Base-by-base conservation (phyloP, 2,329 filamentous ascomycete species). In the Colletotrichum truncatum region DNA sequence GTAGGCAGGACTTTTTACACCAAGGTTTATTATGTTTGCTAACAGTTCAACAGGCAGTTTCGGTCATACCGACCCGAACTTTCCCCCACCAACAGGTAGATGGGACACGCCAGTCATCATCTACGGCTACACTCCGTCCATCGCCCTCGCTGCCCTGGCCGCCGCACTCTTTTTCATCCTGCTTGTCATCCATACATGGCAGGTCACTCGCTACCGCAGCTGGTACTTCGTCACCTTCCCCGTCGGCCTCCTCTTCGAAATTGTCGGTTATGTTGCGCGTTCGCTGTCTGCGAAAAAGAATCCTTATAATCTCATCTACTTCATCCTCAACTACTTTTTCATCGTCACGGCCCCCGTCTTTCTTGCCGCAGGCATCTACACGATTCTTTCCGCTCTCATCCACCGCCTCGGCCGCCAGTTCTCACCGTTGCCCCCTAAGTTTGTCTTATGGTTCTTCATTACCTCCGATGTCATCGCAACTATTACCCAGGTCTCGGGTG, bases 311-410 rank as follows among this genome's bases (percentile, higher is more conserved):
- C 77, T 87, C 14, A 74, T 82, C 36, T 87, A 82, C 76, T 88
- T 88, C 68, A 84, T 88, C 38, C 74, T 86, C 46, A 84, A 87
- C 70, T 88, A 87, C 76, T 88, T 88, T 78, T 86, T 86, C 77
- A 86, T 88, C 72, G 85, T 88, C 66, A 83, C 84, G 0, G 85
- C 85, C 0, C 86, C 86, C 1, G 86, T 88, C 36, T 85, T 88
- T 70, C 82, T 87, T 73, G 80, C 83, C 14, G 86, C 86, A 0
- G 80, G 81, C 0, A 83, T 87, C 52, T 88, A 87, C 76, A 83
- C 83, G n/a, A 76, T 85, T 48, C 76, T 88, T 6, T 83, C 80
- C 0, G 78, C 81, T 4, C 73, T 88, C 30, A 85, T 87, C 53
- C 76, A 77, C 43, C 74, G 78, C 9, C 76, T 83, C 36, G 82